Evolutionary conservation across 2,329 filamentous ascomycete genomes (phyloP).

Genomic region (Sporothrix curviconia): DNA sequence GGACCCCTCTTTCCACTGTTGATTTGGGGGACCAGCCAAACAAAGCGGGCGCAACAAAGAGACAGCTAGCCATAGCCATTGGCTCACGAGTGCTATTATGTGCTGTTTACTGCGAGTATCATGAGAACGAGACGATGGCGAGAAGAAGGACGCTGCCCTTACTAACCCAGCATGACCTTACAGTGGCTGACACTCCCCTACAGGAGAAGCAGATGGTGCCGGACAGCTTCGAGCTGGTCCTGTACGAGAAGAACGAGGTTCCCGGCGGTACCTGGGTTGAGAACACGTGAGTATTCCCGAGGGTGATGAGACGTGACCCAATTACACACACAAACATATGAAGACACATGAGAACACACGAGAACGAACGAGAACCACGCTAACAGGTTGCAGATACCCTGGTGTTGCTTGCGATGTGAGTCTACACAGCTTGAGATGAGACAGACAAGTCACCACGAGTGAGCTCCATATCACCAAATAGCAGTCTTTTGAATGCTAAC

Average conservation of each 20-base stretch:
- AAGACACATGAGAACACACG: too few species aligned
- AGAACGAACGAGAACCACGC: too few species aligned
- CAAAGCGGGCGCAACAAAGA: too few species aligned
- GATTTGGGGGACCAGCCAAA: too few species aligned
- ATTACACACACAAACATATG: too few species aligned
- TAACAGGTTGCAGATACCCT: conserved; percentile 20
- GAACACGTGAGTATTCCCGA: conserved; percentile 33
- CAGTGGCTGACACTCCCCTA: neutral
- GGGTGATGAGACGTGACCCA: too few species aligned
- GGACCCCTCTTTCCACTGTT: conserved; percentile 1
- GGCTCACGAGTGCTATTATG: too few species aligned
- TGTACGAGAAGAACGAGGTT: conserved; percentile 44
- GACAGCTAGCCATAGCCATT: too few species aligned
- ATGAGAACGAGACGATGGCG: too few species aligned
- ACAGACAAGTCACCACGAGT: neutral
- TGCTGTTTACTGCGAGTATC: too few species aligned
- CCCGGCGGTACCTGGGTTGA: conserved; percentile 47
- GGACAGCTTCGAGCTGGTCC: conserved; percentile 28
- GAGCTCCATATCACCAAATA: neutral
- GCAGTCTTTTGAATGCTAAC: neutral
- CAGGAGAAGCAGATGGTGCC: conserved; percentile 30
- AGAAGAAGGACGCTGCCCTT: too few species aligned
- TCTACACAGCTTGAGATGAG: neutral
- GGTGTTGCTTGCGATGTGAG: conserved; percentile 36
- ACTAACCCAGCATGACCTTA: too few species aligned